These are phyloP conservation scores for Penicillium crystallinum DNA, from an alignment of 495 filamentous ascomycete species.

Conservation along the genomic window DNA sequence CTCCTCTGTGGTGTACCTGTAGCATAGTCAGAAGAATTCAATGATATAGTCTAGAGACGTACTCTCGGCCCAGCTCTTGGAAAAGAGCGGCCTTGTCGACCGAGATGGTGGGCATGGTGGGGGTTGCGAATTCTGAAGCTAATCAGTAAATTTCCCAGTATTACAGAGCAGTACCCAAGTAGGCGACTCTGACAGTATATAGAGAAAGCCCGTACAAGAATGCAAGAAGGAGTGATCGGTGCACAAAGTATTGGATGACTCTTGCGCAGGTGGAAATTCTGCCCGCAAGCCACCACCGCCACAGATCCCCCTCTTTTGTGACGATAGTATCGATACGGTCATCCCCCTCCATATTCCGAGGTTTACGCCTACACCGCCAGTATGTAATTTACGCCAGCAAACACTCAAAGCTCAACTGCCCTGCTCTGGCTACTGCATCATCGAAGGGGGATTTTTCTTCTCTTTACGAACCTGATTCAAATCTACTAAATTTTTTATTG, in stretches of 20 bases:
- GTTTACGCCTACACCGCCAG: constrained; percentile 6
- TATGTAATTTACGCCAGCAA: constrained; percentile 26
- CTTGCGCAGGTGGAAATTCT: constrained; percentile 23
- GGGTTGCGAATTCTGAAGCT: constrained; percentile 21
- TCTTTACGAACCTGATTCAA: not conserved
- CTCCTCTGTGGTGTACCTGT: constrained; percentile 81
- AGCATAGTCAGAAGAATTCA: not conserved
- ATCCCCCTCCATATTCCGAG: constrained; percentile 3
- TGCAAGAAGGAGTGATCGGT: not conserved
- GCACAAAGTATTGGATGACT: constrained; percentile 19
- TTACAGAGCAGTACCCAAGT: not conserved
- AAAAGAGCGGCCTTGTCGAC: constrained; percentile 94
- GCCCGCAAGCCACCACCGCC: constrained; percentile 27
- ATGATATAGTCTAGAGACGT: constrained; percentile 27
- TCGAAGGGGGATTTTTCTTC: constrained; percentile 6
- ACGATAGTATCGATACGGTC: constrained; percentile 16
- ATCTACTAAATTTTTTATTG: not conserved
- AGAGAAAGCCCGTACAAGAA: not conserved
- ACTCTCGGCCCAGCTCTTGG: constrained; percentile 86
- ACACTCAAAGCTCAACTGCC: constrained; percentile 10
- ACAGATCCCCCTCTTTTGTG: constrained; percentile 23
- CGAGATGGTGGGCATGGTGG: constrained; percentile 76
- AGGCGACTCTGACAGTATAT: not conserved
- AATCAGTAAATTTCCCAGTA: not conserved
- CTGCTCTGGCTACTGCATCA: constrained; percentile 1